Conservation (phyloP, 106 monocot species). For the Allium cepa region DNA sequence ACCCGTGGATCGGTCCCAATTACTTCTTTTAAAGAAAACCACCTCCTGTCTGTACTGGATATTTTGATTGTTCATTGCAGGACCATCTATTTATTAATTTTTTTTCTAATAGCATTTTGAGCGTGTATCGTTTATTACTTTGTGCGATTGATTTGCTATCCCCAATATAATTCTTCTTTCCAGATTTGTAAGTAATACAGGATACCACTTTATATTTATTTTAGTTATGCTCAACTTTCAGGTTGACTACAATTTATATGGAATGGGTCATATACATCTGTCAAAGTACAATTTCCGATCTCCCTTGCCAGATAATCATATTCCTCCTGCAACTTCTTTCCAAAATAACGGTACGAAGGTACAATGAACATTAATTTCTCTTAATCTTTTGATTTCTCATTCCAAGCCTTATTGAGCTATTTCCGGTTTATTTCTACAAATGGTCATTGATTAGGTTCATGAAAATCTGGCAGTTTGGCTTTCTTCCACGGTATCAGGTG, state of each 20-base stretch:
- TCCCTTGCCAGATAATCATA: constrained; percentile 42
- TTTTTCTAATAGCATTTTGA: no score
- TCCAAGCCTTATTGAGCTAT: constrained; percentile 2
- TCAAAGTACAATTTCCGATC: constrained; percentile 70
- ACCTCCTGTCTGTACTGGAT: no score
- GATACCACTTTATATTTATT: background rate
- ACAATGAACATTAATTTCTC: constrained; percentile 11
- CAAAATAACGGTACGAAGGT: constrained; percentile 10
- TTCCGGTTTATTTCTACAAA: background rate
- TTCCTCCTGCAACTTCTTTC: constrained; percentile 12
- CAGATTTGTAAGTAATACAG: no score
- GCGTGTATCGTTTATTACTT: no score
- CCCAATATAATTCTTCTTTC: no score
- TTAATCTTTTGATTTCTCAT: constrained; percentile 9
- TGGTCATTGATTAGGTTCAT: constrained; percentile 42
- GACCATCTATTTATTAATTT: no score
- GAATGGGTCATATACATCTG: constrained; percentile 81
- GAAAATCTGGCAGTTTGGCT: constrained; percentile 41
- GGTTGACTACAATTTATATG: constrained; percentile 94
- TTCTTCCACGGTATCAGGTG: constrained; percentile 51
- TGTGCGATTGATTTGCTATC: no score
- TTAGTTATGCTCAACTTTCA: constrained; percentile 15
- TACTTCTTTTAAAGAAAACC: no score
- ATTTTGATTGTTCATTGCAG: no score
- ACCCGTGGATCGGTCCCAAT: no score